Evolutionary conservation across 257 asterid species (phyloP), one percentile per base, ranked within the genome.

Genomic region (Nicotiana otophora): DNA sequence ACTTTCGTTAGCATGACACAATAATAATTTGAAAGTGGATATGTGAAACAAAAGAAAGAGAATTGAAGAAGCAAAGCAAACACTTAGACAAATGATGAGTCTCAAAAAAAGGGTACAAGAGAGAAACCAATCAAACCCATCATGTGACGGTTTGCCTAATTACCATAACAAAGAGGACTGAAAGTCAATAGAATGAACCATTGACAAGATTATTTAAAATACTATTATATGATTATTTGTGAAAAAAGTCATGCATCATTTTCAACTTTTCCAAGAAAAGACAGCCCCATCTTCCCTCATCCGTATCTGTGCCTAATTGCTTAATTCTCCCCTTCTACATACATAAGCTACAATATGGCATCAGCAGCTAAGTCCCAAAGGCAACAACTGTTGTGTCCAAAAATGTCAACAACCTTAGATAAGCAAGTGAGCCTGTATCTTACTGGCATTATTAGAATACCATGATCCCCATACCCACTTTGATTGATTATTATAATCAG

Each of bases 121-220:
- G 67, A 34, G 16, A 58, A 20, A 46, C 61, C 77, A 58, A 78
- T 4, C 14, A 26, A 68, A 54, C 23, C 26, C 61, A 62, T 78
- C 61, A 88, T 81, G 90, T 77, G 86, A 84, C 20, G 33, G 19
- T 66, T 77, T 72, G 64, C 65, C 84, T 46, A 70, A 66, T 70
- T 86, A 88, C 11, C 82, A 65, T 77, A 66, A 86, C 79, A 81
- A 57, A 77, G 65, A 62, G 83, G 2, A 15, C 54, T 39, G 33
- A 87, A 88, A 89, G 93, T 89, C 91, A 90, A 86, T 70, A 81
- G 82, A 82, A 75, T 31, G 68, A 80, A 88, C 82, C 69, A 53
- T 85, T 76, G 16, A 84, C 68, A 53, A 82, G 68, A 85, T 85
- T 61, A 82, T 78, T 83, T 55, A 77, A 14, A 2, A 11, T 65